These are phyloP conservation scores for Meyerozyma sp. DNA, from an alignment of 1,139 yeast species.

Conservation along the genomic window DNA sequence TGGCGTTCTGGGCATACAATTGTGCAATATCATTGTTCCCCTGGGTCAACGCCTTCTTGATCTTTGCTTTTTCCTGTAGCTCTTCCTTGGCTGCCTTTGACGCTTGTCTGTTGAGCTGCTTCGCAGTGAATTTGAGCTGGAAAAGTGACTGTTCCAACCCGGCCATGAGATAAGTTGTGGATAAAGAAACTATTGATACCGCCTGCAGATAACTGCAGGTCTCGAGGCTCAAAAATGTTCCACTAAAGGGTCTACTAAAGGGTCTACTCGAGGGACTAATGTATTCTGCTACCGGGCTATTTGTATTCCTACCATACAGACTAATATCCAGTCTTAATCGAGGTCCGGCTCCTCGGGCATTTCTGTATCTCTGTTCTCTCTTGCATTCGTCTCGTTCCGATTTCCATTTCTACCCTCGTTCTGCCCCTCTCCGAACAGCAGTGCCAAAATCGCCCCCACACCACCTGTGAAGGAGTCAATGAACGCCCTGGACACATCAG, in stretches of 20 bases:
- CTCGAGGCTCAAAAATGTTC: too few species aligned
- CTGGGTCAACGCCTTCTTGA: constrained; percentile 81
- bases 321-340: neutral
- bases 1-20: constrained; percentile 92
- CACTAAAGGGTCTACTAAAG: too few species aligned
- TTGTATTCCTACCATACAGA: too few species aligned
- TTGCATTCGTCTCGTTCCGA: neutral
- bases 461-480: neutral
- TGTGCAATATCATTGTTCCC: constrained; percentile 93
- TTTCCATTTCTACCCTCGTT: neutral
- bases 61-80: constrained; percentile 77
- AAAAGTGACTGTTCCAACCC: constrained; percentile 45
- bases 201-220: neutral
- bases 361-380: neutral
- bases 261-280: neutral
- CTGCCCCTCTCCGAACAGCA: neutral
- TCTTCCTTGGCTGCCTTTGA: constrained; percentile 89
- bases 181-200: neutral
- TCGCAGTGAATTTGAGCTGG: constrained; percentile 77
- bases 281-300: too few species aligned
- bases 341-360: neutral
- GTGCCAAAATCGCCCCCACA: neutral
- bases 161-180: constrained; percentile 22
- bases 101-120: constrained; percentile 87
- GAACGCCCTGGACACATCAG: neutral